These are phyloP conservation scores for Alternaria arborescens DNA, from an alignment of 2,329 filamentous ascomycete genomes.

Conservation along the genomic window DNA sequence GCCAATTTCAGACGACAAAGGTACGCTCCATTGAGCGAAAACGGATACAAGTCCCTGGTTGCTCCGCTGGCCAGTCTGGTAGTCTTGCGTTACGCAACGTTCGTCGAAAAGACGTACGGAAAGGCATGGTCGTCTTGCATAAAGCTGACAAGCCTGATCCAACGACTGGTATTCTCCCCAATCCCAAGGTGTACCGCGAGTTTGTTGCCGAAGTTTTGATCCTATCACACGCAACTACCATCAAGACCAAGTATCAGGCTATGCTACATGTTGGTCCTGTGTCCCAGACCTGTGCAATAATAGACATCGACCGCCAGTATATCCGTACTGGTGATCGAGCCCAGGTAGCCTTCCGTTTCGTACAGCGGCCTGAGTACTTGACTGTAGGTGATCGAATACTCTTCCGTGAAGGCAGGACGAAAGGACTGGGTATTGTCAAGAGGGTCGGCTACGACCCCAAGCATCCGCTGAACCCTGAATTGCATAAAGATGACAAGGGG, in stretches of 20 bases:
- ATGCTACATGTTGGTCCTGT: conserved; percentile 98
- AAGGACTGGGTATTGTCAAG: conserved; percentile 94
- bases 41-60: conserved; percentile 85
- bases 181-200: conserved; percentile 63
- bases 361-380: conserved; percentile 92
- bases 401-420: conserved; percentile 93
- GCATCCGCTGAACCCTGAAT: conserved; percentile 53
- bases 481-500: conserved; percentile 33
- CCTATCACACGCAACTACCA: conserved; percentile 93
- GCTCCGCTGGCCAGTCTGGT: conserved; percentile 89
- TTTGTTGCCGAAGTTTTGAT: conserved; percentile 82
- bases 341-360: conserved; percentile 91
- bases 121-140: conserved; percentile 96
- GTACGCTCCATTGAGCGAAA: conserved; percentile 96
- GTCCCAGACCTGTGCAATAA: conserved; percentile 94
- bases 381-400: conserved; percentile 87
- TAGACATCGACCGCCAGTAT: conserved; percentile 95
- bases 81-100: conserved; percentile 90
- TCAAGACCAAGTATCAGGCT: conserved; percentile 95
- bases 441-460: conserved; percentile 82
- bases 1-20: conserved; percentile 85
- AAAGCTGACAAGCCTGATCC: conserved; percentile 73
- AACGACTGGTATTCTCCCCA: conserved; percentile 42
- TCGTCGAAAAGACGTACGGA: conserved; percentile 88
- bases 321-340: conserved; percentile 96